These are phyloP conservation scores for Thalassia testudinum DNA, from an alignment of 116 monocot genomes.

Conservation along the genomic window DNA sequence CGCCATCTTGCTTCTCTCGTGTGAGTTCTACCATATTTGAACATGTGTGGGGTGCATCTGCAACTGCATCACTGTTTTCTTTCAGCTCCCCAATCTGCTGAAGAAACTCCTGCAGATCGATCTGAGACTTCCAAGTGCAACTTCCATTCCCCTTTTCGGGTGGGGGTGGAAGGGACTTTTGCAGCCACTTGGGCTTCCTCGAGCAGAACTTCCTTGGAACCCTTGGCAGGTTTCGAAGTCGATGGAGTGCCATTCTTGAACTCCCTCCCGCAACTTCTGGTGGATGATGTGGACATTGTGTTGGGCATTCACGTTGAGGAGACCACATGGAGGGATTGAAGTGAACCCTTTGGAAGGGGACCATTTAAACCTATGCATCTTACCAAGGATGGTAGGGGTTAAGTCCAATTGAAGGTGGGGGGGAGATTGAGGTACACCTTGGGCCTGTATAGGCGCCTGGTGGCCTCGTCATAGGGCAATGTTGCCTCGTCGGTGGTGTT, in stretches of 20 bases:
- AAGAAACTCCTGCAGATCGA: slow-evolving; percentile 82
- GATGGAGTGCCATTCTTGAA: slow-evolving; percentile 24
- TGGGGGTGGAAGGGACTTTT: background rate
- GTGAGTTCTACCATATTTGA: background rate
- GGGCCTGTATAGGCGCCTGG: slow-evolving; percentile 79
- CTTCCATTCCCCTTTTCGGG: too few relatives aligned
- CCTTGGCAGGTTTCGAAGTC: background rate
- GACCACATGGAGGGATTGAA: slow-evolving; percentile 23
- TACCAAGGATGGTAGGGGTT: slow-evolving; percentile 1
- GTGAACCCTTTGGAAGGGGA: slow-evolving; percentile 19
- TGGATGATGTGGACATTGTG: slow-evolving; percentile 88
- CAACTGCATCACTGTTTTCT: slow-evolving; percentile 8
- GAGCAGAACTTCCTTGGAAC: too few relatives aligned
- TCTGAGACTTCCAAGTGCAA: slow-evolving; percentile 53
- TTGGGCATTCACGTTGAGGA: slow-evolving; percentile 76
- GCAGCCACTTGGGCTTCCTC: slow-evolving; percentile 1
- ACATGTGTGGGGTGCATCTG: background rate
- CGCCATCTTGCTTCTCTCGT: background rate
- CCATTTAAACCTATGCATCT: slow-evolving; percentile 36
- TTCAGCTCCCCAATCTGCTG: slow-evolving; percentile 81
- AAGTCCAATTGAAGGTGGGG: slow-evolving; percentile 43
- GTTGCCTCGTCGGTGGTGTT: slow-evolving; percentile 91
- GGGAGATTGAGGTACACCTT: slow-evolving; percentile 93
- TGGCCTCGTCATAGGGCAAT: slow-evolving; percentile 85
- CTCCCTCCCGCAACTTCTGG: slow-evolving; percentile 70